Evolutionary conservation across 73 alveolate genomes (phyloP), one percentile per base, ranked within the genome.

Genomic region (Paramecium sonneborni): DNA sequence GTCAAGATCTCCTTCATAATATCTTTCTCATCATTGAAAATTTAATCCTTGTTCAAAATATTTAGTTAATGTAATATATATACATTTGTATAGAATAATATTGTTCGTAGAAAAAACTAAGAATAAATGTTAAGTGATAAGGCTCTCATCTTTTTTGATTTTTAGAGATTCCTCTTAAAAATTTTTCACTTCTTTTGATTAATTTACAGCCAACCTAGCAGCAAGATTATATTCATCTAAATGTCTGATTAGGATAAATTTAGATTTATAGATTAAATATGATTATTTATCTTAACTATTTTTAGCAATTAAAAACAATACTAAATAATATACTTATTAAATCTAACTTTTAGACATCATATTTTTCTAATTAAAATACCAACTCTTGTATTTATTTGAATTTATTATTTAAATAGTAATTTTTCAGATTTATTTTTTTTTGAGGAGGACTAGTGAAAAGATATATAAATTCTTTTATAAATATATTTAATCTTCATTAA

Each of bases 111-210:
- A n/a, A n/a, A n/a, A n/a, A n/a, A n/a, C n/a, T n/a, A n/a, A n/a
- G n/a, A n/a, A n/a, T n/a, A n/a, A n/a, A n/a, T n/a, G n/a, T n/a
- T n/a, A n/a, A n/a, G n/a, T n/a, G n/a, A 94, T 70, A 26, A 86
- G 92, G 39, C 58, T 15, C 3, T 67, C 48, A 82, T 93, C 96
- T 24, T 39, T 48, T 94, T 94, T 94, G 84, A 91, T 91, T 92
- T 41, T 48, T 30, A 39, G 43, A 10, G 62, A 30, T 46, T 79
- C 90, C 24, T 79, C 90, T 24, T 32, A 20, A 12, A 79, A 79
- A 79, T 79, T 79, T 20, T 24, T 34, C n/a, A 79, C 74, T 34
- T 79, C 90, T 0, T 11, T 41, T 1, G 41, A 24, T 41, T 74
- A 79, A 24, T 46, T 46, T 41, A 23, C 55, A 18, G 90, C 90